A percentile compares a stretch with the other conserved stretches of the same genome.
Evolutionary conservation across 2,329 filamentous ascomycete genomes (phyloP).

Genomic region (Dactylellina drechsleri): DNA sequence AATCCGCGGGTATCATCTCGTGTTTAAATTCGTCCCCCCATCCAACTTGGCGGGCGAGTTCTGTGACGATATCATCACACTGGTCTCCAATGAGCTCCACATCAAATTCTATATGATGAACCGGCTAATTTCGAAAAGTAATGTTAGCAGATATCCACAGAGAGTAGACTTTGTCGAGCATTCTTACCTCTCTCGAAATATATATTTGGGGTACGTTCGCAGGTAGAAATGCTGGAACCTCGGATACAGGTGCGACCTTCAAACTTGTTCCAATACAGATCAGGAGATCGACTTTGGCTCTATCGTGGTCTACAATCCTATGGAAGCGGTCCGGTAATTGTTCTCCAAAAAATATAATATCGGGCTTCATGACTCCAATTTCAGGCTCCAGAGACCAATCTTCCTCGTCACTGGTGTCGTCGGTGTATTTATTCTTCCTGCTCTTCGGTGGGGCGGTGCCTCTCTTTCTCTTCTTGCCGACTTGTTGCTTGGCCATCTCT

Average conservation of each 20-base stretch:
- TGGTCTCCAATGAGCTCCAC: slow-evolving; percentile 89
- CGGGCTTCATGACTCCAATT: slow-evolving; percentile 62
- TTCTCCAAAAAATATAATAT: slow-evolving; percentile 78
- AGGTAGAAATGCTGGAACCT: slow-evolving; percentile 84
- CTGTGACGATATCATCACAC: slow-evolving; percentile 87
- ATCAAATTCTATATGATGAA: slow-evolving; percentile 92
- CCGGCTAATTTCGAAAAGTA: slow-evolving; percentile 66
- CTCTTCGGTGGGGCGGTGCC: slow-evolving; percentile 59
- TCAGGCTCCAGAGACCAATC: slow-evolving; percentile 61
- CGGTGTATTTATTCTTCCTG: slow-evolving; percentile 57
- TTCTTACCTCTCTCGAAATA: slow-evolving; percentile 77
- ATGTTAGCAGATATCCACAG: slow-evolving; percentile 40
- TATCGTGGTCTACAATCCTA: slow-evolving; percentile 83
- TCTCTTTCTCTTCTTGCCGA: slow-evolving; percentile 64
- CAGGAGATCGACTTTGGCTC: slow-evolving; percentile 82
- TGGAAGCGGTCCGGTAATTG: slow-evolving; percentile 84
- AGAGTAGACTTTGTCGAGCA: neutral
- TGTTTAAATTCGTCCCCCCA: slow-evolving; percentile 77
- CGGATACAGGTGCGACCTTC: slow-evolving; percentile 93
- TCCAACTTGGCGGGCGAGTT: slow-evolving; percentile 81
- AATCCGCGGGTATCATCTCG: slow-evolving; percentile 75
- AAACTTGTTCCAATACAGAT: slow-evolving; percentile 96
- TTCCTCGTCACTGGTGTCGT: slow-evolving; percentile 57
- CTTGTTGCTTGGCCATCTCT: slow-evolving; percentile 68
- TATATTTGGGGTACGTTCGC: slow-evolving; percentile 87